These are phyloP conservation scores for Solanum appendiculatum DNA, from an alignment of 257 asterid species.

Conservation along the genomic window DNA sequence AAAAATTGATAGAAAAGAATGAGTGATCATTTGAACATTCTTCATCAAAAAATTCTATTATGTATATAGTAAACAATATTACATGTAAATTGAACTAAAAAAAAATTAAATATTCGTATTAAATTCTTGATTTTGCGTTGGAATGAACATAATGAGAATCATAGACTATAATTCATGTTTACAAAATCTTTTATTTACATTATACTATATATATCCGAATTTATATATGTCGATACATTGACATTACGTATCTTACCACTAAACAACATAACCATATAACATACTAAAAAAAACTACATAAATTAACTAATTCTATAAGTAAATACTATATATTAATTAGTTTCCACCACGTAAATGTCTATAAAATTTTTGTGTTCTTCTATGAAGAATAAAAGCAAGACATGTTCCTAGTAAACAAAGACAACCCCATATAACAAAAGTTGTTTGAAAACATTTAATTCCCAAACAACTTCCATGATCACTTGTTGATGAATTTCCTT, in stretches of 20 bases:
- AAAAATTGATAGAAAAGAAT: too few relatives aligned
- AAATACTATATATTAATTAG: background rate
- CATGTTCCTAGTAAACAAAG: constrained; percentile 45
- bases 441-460: constrained; percentile 35
- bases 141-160: background rate
- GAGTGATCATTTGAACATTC: background rate
- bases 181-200: background rate
- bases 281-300: background rate
- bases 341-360: background rate
- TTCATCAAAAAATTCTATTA: too few relatives aligned
- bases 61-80: too few relatives aligned
- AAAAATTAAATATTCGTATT: too few relatives aligned
- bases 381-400: constrained; percentile 36
- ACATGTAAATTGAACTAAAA: too few relatives aligned
- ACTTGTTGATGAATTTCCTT: background rate
- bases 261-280: too few relatives aligned
- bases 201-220: background rate
- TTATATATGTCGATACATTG: too few relatives aligned
- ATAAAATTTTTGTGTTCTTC: constrained; percentile 31
- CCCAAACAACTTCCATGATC: constrained; percentile 36
- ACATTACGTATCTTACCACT: background rate
- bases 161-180: background rate
- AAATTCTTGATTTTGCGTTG: too few relatives aligned
- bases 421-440: constrained; percentile 51
- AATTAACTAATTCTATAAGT: background rate